Base-by-base conservation (phyloP, 2,329 filamentous ascomycete species). In the Endothia cerciana region DNA sequence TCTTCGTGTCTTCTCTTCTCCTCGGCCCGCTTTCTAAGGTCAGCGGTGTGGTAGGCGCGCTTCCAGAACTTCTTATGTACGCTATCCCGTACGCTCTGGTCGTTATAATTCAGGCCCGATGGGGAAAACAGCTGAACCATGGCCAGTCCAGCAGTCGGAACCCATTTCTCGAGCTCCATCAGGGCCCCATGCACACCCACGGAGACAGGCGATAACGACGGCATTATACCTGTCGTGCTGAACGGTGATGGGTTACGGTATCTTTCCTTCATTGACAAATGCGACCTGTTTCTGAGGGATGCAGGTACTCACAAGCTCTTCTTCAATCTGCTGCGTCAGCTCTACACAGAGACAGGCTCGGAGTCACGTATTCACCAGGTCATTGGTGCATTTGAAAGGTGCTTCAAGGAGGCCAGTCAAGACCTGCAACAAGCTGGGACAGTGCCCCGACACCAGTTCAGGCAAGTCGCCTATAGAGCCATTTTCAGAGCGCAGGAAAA, bases 91-190 rank as follows among this genome's bases (percentile, higher is more conserved):
- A 69, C 65, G 4, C 49, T 28, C 22, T 57, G 38, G 19, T 69
- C 63, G 8, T 59, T 67, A 36, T 66, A 69, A 30, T 28, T 56
- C 3, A 69, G 58, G 4, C 66, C 60, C 3, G 17, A 38, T 1
- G 67, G 65, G 47, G 69, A 71, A 33, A 68, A 68, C 1, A 67
- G 47, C 22, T 69, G 64, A 6, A 62, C 19, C 63, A 68, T 64
- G 13, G 69, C 66, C 1, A 70, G 58, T 19, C 68, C 69, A 11
- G 68, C 68, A 7, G 63, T 65, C 3, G 68, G 69, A 19, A 70
- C 65, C 66, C 69, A 69, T 55, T 68, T 70, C 62, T 69, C 69
- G n/a, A 68, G 64, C 63, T 69, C 66, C 2, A 69, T 69, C 53
- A 68, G 38, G 3, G 68, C 69, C 6, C 65, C 65, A 22, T 70